Evolutionary conservation across 768 basidiomycete genomes (phyloP).

Genomic region (Royoungia palumana): DNA sequence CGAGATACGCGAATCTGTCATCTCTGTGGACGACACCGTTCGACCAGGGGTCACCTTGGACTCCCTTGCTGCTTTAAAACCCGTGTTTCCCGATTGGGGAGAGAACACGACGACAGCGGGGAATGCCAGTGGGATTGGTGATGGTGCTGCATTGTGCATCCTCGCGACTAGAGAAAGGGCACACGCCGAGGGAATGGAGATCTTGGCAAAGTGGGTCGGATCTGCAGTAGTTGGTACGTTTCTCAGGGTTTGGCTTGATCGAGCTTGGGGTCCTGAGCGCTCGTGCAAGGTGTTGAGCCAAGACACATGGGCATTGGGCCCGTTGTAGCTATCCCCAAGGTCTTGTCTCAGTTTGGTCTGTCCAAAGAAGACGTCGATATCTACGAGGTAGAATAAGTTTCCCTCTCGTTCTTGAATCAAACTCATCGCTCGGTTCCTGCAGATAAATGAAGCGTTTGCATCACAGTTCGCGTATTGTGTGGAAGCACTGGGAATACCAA

Average conservation of each 20-base stretch:
- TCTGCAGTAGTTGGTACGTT: constrained; percentile 70
- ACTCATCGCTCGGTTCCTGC: background rate
- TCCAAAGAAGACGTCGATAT: constrained; percentile 71
- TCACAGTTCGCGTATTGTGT: constrained; percentile 94
- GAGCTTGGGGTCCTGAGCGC: constrained; percentile 4
- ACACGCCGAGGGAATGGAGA: constrained; percentile 68
- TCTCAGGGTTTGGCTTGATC: background rate
- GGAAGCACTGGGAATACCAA: constrained; percentile 70
- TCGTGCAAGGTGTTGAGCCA: constrained; percentile 61
- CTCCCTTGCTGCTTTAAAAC: constrained; percentile 73
- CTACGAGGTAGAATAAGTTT: constrained; percentile 54
- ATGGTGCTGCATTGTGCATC: constrained; percentile 86
- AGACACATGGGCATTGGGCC: constrained; percentile 78
- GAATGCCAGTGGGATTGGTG: constrained; percentile 86
- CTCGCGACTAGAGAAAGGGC: constrained; percentile 79
- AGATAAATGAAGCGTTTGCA: constrained; percentile 92
- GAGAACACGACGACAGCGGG: constrained; percentile 70
- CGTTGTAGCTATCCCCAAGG: constrained; percentile 65
- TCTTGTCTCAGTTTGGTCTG: constrained; percentile 59
- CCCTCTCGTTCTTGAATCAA: background rate
- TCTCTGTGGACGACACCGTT: constrained; percentile 84
- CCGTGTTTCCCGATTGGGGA: constrained; percentile 84
- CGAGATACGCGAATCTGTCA: constrained; percentile 60
- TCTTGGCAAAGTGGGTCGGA: constrained; percentile 81
- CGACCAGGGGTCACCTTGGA: constrained; percentile 79